phyloP scores from a whole-genome alignment of 2,329 filamentous ascomycete species.

The Ophiostoma sp. region DNA sequence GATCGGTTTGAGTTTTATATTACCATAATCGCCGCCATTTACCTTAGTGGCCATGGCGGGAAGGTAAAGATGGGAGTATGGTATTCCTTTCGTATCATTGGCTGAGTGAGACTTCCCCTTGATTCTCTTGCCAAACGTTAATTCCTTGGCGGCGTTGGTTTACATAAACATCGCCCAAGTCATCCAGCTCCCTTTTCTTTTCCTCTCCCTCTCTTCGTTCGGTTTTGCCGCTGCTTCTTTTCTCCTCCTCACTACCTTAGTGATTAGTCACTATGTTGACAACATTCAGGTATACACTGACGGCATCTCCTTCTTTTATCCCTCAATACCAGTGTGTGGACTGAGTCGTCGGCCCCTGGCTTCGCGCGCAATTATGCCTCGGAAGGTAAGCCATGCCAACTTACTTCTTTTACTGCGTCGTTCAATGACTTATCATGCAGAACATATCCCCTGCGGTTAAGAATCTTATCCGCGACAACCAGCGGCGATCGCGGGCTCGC shows the following conservation, averaged over 20 bases:
- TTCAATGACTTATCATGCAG: not conserved
- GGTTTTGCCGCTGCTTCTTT: too few species aligned
- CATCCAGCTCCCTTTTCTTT: not conserved
- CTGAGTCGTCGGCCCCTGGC: not conserved
- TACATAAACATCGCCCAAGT: too few species aligned
- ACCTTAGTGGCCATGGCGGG: too few species aligned
- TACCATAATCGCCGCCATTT: not conserved
- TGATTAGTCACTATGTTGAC: not conserved
- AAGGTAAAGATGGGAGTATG: not conserved
- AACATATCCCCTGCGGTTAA: not conserved
- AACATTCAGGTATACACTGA: not conserved
- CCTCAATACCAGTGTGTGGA: not conserved
- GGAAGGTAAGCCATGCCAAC: not conserved
- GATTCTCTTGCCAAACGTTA: too few species aligned
- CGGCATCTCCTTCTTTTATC: not conserved
- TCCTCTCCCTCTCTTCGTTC: too few species aligned
- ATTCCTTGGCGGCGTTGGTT: not conserved
- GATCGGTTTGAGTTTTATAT: not conserved
- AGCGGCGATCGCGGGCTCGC: constrained; percentile 39
- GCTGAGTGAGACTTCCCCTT: not conserved
- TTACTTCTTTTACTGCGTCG: not conserved
- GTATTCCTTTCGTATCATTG: not conserved
- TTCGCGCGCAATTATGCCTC: not conserved
- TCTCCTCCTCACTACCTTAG: not conserved
- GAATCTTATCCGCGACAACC: not conserved